A percentile compares a stretch with the other conserved stretches of the same genome.
phyloP scores from a whole-genome alignment of 2,329 filamentous ascomycete species.

The Aquanectria penicillioides region DNA sequence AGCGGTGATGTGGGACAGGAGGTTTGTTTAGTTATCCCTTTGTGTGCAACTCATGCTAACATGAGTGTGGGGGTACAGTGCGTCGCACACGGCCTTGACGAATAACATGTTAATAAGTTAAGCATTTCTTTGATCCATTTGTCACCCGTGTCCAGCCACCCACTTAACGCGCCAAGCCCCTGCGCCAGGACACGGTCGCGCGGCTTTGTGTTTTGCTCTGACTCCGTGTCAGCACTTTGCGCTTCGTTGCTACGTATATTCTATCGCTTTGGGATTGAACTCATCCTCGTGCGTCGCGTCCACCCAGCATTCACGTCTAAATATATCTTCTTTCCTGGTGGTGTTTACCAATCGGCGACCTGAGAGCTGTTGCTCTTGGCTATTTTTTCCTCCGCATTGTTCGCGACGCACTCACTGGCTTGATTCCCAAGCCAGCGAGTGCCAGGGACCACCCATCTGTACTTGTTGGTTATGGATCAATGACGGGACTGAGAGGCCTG shows the following conservation, averaged over 20 bases:
- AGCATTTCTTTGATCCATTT: no score
- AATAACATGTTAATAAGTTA: not conserved
- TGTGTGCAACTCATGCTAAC: not conserved
- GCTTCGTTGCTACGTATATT: slow-evolving; percentile 32
- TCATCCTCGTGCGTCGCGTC: slow-evolving; percentile 10
- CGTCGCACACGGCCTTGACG: not conserved
- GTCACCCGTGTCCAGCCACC: slow-evolving; percentile 37
- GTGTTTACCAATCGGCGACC: not conserved
- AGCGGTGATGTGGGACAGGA: not conserved
- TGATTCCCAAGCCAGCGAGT: not conserved
- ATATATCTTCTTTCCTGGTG: not conserved
- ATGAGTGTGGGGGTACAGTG: not conserved
- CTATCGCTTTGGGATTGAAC: slow-evolving; percentile 18
- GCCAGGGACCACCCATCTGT: slow-evolving; percentile 21
- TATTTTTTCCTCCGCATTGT: slow-evolving; percentile 15
- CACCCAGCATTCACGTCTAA: not conserved
- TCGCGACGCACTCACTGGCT: no score
- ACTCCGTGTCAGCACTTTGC: slow-evolving; percentile 16
- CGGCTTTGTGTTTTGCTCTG: slow-evolving; percentile 33
- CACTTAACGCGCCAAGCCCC: slow-evolving; percentile 39
- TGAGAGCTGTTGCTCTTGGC: not conserved
- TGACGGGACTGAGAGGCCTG: slow-evolving; percentile 42
- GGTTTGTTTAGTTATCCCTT: no score
- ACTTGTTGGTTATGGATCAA: slow-evolving; percentile 46
- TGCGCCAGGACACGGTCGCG: slow-evolving; percentile 34